Conservation (phyloP, 169 alveolate genomes). For the Babesia bovis region DNA sequence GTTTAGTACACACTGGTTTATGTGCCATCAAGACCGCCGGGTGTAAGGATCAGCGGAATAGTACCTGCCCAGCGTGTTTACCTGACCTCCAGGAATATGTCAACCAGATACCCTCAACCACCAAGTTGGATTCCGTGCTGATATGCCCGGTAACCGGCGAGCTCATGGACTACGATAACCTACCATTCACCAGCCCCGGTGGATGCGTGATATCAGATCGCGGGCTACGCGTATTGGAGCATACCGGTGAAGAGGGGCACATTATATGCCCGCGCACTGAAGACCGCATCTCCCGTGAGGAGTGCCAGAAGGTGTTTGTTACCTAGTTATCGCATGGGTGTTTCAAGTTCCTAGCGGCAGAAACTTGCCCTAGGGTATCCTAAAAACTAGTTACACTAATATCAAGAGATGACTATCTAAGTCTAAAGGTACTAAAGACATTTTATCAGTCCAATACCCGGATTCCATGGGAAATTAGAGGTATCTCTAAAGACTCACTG, state of each 20-base stretch:
- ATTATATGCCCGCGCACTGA: conserved; percentile 73
- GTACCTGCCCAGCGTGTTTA: conserved; percentile 83
- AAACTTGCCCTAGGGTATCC: no score
- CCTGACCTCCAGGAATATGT: conserved; percentile 77
- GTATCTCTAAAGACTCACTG: no score
- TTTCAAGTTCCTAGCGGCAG: no score
- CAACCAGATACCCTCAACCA: conserved; percentile 77
- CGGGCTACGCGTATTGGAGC: conserved; percentile 61
- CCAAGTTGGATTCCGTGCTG: conserved; percentile 75
- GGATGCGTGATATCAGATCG: conserved; percentile 77
- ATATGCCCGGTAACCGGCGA: conserved; percentile 84
- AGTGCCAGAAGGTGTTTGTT: conserved; percentile 68
- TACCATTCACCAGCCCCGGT: conserved; percentile 84
- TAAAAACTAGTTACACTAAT: no score
- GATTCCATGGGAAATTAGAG: no score
- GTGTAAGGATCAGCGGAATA: conserved; percentile 70
- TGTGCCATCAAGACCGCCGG: conserved; percentile 77
- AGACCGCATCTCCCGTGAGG: conserved; percentile 60
- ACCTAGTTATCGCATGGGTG: no score
- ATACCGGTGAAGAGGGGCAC: conserved; percentile 46
- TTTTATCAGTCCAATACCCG: no score
- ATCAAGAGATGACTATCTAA: no score
- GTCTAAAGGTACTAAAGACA: no score
- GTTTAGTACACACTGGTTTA: conserved; percentile 77
- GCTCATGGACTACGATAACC: conserved; percentile 81